Evolutionary conservation across 148 eudicot genomes (phyloP).

Genomic region (Cornus florida): DNA sequence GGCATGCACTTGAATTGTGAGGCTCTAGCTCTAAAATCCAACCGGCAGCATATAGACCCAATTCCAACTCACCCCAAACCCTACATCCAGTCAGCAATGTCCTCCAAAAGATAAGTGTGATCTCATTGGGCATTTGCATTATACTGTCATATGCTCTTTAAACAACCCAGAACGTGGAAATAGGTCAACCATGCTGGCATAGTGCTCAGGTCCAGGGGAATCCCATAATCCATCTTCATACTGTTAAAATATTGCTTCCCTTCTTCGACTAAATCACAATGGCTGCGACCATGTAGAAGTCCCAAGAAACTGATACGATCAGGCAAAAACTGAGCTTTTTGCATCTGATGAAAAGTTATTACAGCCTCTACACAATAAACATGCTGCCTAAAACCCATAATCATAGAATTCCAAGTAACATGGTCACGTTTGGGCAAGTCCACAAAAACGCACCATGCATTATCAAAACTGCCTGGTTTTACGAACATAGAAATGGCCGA

Average conservation of each 20-base stretch:
- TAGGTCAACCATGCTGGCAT: constrained; percentile 33
- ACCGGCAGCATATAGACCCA: constrained; percentile 29
- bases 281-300: constrained; percentile 28
- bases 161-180: constrained; percentile 29
- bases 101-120: constrained; percentile 34
- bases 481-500: constrained; percentile 26
- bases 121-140: constrained; percentile 30
- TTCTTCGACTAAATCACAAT: constrained; percentile 27
- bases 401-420: constrained; percentile 33
- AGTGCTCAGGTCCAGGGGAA: constrained; percentile 31
- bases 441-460: constrained; percentile 21
- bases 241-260: constrained; percentile 22
- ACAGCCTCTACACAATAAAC: constrained; percentile 26
- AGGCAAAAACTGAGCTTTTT: constrained; percentile 19
- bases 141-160: constrained; percentile 29
- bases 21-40: constrained; percentile 24
- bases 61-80: constrained; percentile 22
- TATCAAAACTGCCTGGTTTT: constrained; percentile 26
- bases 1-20: constrained; percentile 21
- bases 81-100: constrained; percentile 35
- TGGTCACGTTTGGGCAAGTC: constrained; percentile 10
- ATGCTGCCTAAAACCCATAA: constrained; percentile 26
- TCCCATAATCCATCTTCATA: constrained; percentile 23
- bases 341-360: constrained; percentile 33
- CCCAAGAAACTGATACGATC: constrained; percentile 31